Evolutionary conservation across 345 rosid genomes (phyloP).

Genomic region (Hevea brasiliensis): DNA sequence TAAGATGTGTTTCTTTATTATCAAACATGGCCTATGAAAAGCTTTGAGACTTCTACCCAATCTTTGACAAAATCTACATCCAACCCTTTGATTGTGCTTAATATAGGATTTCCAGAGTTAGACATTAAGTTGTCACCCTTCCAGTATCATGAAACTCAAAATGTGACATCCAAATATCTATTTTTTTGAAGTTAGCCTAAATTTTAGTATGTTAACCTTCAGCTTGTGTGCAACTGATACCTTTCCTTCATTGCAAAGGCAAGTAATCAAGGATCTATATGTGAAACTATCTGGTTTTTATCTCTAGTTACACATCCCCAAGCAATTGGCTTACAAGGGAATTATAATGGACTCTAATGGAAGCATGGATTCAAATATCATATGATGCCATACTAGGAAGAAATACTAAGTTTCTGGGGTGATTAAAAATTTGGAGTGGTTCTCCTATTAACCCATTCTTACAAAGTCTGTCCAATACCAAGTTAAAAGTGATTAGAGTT

Average conservation of each 20-base stretch:
- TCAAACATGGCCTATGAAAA: not conserved
- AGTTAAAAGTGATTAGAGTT: slow-evolving; percentile 24
- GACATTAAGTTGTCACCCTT: not conserved
- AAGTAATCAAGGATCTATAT: not conserved
- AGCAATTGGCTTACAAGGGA: not conserved
- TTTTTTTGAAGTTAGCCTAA: not conserved
- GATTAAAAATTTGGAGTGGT: slow-evolving; percentile 18
- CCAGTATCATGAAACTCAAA: not conserved
- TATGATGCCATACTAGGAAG: not conserved
- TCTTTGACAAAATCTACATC: not conserved
- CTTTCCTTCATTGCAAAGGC: not conserved
- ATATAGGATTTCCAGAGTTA: not conserved
- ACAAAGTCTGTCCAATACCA: slow-evolving; percentile 38
- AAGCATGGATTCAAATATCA: too few relatives aligned
- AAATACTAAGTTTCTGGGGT: not conserved
- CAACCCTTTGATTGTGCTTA: not conserved
- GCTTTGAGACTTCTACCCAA: not conserved
- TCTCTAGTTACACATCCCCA: not conserved
- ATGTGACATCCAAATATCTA: not conserved
- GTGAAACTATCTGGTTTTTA: not conserved
- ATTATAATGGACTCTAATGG: not conserved
- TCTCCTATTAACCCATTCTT: slow-evolving; percentile 27
- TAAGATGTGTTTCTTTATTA: not conserved
- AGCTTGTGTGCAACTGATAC: not conserved
- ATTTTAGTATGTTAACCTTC: too few relatives aligned